Conservation (phyloP, 148 eudicot species). For the Pouteria glomerata region DNA sequence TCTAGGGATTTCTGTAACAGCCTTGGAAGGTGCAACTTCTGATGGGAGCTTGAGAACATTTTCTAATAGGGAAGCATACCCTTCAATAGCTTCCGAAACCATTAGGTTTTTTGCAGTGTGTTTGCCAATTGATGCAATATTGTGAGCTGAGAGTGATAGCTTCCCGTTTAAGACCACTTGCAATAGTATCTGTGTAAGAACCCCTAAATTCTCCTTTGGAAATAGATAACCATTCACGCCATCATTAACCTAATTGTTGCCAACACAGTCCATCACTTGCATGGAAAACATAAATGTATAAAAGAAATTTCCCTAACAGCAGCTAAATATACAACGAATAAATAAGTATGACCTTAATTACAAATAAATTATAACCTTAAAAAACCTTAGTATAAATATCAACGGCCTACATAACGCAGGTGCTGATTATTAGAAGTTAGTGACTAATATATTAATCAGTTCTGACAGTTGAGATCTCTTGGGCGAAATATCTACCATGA, state of each 20-base stretch:
- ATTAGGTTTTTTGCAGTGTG: conserved; percentile 57
- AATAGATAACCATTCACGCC: conserved; percentile 82
- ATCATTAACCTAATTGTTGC: conserved; percentile 63
- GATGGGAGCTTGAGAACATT: conserved; percentile 66
- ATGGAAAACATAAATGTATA: background rate
- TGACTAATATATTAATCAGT: background rate
- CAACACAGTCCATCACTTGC: conserved; percentile 30
- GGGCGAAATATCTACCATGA: background rate
- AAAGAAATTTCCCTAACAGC: too few relatives aligned
- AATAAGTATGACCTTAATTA: background rate
- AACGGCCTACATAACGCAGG: background rate
- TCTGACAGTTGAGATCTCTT: background rate
- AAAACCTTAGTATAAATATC: background rate
- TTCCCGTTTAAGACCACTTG: conserved; percentile 53
- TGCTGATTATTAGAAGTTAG: background rate
- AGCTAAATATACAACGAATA: background rate
- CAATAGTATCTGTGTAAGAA: conserved; percentile 44
- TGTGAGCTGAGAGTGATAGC: conserved; percentile 53
- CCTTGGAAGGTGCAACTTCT: conserved; percentile 57
- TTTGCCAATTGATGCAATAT: conserved; percentile 67
- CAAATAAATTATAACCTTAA: background rate
- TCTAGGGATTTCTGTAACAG: conserved; percentile 46
- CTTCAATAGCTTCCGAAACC: conserved; percentile 68
- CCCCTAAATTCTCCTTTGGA: conserved; percentile 62
- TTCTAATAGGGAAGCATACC: conserved; percentile 62